Base-by-base conservation (phyloP, 345 rosid species). In the Raphanus sativus region DNA sequence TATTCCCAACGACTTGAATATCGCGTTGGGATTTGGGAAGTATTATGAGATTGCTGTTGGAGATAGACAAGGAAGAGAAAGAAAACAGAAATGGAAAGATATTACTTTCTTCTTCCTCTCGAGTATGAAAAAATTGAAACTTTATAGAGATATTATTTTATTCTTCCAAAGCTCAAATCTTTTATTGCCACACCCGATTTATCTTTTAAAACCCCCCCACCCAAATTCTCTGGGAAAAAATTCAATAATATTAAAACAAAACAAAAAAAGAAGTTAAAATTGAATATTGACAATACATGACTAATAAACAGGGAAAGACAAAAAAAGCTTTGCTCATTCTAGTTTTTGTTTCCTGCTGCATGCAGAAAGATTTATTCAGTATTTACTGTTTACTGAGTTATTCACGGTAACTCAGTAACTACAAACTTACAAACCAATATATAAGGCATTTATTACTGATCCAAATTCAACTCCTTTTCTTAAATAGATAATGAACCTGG, bases 131-230 rank as follows among this genome's bases (percentile, higher is more conserved):
- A 59, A 68, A 29, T 65, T 61, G 40, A 21, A 21, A 60, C 62
- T 30, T 69, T 38, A 38, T 9, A 11, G 54, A 67, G n/a, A n/a
- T n/a, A n/a, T n/a, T 48, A n/a, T 16, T 59, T 60, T 61, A 3
- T 32, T 21, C 10, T 32, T 21, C 10, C 34, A 74, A 69, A 21
- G 55, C 67, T 24, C 12, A 13, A 28, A n/a, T 65, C 33, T 61
- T 69, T 80, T 69, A 80, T 70, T 55, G 76, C 82, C 82, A 80
- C 82, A 75, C 65, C 79, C 76, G 10, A 56, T 80, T 65, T 80
- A 80, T 80, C 82, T 38, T 21, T 21, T 74, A 17, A 63, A 79
- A 54, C 75, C 62, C 75, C 75, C 40, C 30, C 40, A 74, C 67
- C 71, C 38, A 33, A 33, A 38, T 28, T 28, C 30, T 28, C 30